Evolutionary conservation across 306 rosid genomes (phyloP).

Genomic region (Senna tora): DNA sequence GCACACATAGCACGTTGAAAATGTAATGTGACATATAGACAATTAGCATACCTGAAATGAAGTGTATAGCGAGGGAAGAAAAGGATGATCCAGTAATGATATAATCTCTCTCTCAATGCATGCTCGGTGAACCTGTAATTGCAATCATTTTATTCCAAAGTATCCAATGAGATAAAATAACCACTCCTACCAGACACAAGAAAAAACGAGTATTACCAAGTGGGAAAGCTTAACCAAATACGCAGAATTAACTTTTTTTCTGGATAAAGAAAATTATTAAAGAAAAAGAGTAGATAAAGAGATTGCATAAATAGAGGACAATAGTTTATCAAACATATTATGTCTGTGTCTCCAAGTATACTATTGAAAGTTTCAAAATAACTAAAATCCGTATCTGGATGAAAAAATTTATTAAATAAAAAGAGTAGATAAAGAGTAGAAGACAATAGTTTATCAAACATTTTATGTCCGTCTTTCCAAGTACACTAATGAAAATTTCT

Average conservation of each 20-base stretch:
- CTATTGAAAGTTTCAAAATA: background rate
- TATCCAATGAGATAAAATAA: slow-evolving; percentile 11
- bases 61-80: slow-evolving; percentile 88
- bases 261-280: too few species aligned
- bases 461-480: background rate
- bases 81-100: slow-evolving; percentile 90
- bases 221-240: slow-evolving; percentile 3
- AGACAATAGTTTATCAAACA: background rate
- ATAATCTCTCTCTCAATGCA: slow-evolving; percentile 91
- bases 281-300: too few species aligned
- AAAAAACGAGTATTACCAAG: background rate
- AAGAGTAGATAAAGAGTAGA: too few species aligned
- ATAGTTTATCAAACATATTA: background rate
- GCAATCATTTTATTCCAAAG: slow-evolving; percentile 24
- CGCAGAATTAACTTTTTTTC: background rate
- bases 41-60: slow-evolving; percentile 77
- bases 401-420: too few species aligned
- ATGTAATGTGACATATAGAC: background rate
- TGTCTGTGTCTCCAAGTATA: background rate
- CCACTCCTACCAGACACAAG: background rate
- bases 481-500: background rate
- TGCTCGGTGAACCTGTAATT: slow-evolving; percentile 89
- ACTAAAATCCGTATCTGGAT: background rate
- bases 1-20: background rate
- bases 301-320: too few species aligned